A percentile compares a stretch with the other conserved stretches of the same genome.
phyloP scores from a whole-genome alignment of 768 basidiomycete species.

The Boletus rufocinnamomeus region DNA sequence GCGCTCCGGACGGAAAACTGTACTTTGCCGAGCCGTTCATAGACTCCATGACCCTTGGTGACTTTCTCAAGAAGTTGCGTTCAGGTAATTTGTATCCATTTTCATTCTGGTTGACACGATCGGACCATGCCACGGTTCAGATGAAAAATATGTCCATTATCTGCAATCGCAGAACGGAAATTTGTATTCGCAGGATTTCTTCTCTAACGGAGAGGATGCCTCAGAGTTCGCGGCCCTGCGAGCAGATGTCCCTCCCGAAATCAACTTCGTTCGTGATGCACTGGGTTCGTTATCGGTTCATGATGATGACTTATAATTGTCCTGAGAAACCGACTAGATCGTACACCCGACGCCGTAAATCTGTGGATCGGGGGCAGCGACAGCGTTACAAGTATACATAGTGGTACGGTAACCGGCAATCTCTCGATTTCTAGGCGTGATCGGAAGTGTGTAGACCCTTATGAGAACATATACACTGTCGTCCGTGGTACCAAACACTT shows the following conservation, averaged over 20 bases:
- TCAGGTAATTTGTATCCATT: constrained; percentile 29
- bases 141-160: constrained; percentile 53
- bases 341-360: constrained; percentile 84
- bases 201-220: constrained; percentile 34
- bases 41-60: constrained; percentile 65
- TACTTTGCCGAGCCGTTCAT: constrained; percentile 79
- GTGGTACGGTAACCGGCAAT: constrained; percentile 50
- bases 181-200: constrained; percentile 54
- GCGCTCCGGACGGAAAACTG: constrained; percentile 49
- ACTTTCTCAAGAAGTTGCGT: constrained; percentile 49
- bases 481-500: constrained; percentile 85
- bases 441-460: constrained; percentile 58
- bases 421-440: constrained; percentile 3
- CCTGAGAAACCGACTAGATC: constrained; percentile 40
- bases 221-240: constrained; percentile 68
- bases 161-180: constrained; percentile 95
- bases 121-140: constrained; percentile 1
- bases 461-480: constrained; percentile 93
- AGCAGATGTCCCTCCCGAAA: constrained; percentile 64
- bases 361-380: constrained; percentile 84
- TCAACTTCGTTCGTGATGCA: constrained; percentile 76
- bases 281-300: constrained; percentile 53
- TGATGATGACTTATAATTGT: neutral
- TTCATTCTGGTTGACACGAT: neutral
- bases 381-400: constrained; percentile 85